Percentiles rank a stretch among this genome's conserved stretches.
phyloP scores from a whole-genome alignment of 495 filamentous ascomycete species.

The Eremomyces bilateralis region DNA sequence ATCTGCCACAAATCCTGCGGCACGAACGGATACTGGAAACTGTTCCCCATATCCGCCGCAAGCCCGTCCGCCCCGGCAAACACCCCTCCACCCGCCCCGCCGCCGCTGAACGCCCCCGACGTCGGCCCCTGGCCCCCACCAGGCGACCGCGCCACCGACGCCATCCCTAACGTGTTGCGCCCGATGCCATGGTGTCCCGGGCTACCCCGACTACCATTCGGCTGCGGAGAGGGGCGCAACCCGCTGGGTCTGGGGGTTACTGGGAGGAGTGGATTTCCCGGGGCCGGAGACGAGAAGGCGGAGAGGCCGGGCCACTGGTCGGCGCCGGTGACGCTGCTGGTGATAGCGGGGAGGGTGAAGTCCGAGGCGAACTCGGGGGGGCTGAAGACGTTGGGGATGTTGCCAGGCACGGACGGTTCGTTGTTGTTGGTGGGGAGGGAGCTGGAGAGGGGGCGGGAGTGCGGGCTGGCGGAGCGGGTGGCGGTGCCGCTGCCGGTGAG shows the following conservation, averaged over 20 bases:
- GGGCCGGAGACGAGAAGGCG: no score
- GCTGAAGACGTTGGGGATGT: conserved; percentile 1
- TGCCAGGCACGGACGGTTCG: neutral
- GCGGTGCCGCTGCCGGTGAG: neutral
- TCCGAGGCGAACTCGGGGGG: neutral
- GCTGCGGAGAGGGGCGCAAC: no score
- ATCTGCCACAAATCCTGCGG: conserved; percentile 95
- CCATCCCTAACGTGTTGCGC: no score
- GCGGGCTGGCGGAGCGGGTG: neutral
- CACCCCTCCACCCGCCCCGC: neutral
- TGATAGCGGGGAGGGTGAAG: no score
- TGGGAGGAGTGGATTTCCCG: no score
- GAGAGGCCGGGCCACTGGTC: neutral
- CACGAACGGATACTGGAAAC: conserved; percentile 77
- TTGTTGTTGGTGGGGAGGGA: neutral
- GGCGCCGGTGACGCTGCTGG: neutral
- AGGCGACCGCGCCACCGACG: no score
- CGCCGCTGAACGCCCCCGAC: neutral
- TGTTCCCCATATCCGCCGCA: conserved; percentile 12
- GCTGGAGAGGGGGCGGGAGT: neutral
- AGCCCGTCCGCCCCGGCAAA: neutral
- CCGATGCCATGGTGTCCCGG: no score
- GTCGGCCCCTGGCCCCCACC: no score
- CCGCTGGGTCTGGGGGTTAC: no score
- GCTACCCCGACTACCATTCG: no score